Evolutionary conservation across 2,329 filamentous ascomycete genomes (phyloP).

Genomic region (Drechslera avenae): DNA sequence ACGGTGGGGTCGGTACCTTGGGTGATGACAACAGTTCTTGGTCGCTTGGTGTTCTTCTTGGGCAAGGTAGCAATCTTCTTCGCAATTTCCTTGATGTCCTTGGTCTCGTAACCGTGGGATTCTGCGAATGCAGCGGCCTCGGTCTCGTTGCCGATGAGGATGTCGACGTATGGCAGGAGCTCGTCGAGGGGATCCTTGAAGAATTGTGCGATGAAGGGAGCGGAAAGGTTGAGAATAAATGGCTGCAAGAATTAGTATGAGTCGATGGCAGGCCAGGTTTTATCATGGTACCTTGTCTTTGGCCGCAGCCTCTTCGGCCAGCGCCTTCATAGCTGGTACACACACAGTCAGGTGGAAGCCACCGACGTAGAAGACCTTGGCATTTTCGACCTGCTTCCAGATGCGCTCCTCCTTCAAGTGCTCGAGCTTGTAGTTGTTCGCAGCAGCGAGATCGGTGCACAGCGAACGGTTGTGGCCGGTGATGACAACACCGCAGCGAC

Average conservation of each 20-base stretch:
- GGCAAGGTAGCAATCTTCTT: constrained; percentile 83
- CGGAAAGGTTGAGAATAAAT: constrained; percentile 89
- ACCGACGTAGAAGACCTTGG: constrained; percentile 88
- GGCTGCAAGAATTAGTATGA: constrained; percentile 48
- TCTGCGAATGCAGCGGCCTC: constrained; percentile 89
- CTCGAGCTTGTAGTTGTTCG: constrained; percentile 95
- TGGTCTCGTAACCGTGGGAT: constrained; percentile 73
- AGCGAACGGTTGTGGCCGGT: constrained; percentile 95
- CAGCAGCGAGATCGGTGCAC: constrained; percentile 92
- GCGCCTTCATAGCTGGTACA: constrained; percentile 84
- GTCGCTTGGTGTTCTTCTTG: constrained; percentile 86
- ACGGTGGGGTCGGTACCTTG: constrained; percentile 92
- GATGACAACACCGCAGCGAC: constrained; percentile 94
- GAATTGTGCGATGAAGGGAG: constrained; percentile 95
- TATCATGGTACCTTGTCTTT: constrained; percentile 73
- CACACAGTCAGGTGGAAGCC: constrained; percentile 98
- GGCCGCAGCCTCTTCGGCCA: constrained; percentile 85
- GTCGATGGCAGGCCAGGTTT: constrained; percentile 14
- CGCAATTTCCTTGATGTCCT: constrained; percentile 83
- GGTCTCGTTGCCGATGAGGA: constrained; percentile 95
- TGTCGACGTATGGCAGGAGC: constrained; percentile 90
- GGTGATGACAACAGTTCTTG: constrained; percentile 88
- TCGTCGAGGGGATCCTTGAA: constrained; percentile 95
- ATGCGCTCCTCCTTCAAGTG: constrained; percentile 90
- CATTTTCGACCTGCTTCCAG: constrained; percentile 89